phyloP scores from a whole-genome alignment of 2,329 filamentous ascomycete genomes.

The Aspergillus pseudoviridinutans region DNA sequence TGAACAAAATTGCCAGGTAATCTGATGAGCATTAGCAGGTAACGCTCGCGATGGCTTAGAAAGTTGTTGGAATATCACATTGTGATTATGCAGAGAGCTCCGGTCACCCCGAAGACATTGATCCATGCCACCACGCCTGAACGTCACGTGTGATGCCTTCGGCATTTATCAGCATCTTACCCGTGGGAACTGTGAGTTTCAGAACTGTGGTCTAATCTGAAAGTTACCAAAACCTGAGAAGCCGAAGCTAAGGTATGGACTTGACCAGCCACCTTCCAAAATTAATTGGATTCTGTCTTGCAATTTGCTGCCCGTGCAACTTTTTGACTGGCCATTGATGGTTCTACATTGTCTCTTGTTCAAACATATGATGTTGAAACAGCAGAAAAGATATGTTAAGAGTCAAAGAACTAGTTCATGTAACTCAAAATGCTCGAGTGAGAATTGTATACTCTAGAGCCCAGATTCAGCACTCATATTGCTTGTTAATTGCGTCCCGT shows the following conservation, averaged over 20 bases:
- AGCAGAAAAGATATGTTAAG: not conserved
- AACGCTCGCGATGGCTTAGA: not conserved
- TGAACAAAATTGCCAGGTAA: not conserved
- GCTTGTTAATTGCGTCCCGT: not conserved
- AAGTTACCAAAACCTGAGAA: not conserved
- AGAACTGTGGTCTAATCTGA: not conserved
- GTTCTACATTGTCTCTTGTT: not conserved
- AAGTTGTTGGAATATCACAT: not conserved
- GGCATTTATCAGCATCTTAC: not conserved
- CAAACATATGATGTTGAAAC: not conserved
- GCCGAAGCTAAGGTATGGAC: not conserved
- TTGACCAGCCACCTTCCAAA: not conserved
- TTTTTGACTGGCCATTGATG: not conserved
- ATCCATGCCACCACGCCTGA: not conserved
- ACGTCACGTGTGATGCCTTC: not conserved
- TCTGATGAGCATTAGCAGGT: not conserved
- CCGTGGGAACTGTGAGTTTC: not conserved
- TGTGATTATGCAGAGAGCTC: not conserved
- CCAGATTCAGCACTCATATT: not conserved
- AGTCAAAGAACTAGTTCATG: not conserved
- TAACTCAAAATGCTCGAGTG: not conserved
- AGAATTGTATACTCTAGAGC: not conserved
- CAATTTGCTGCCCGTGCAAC: not conserved
- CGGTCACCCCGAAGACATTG: not conserved
- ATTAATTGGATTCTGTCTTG: not conserved